Evolutionary conservation across 2,329 filamentous ascomycete species (phyloP), one percentile per base, ranked within the genome.

Genomic region (Catunica adiposa): DNA sequence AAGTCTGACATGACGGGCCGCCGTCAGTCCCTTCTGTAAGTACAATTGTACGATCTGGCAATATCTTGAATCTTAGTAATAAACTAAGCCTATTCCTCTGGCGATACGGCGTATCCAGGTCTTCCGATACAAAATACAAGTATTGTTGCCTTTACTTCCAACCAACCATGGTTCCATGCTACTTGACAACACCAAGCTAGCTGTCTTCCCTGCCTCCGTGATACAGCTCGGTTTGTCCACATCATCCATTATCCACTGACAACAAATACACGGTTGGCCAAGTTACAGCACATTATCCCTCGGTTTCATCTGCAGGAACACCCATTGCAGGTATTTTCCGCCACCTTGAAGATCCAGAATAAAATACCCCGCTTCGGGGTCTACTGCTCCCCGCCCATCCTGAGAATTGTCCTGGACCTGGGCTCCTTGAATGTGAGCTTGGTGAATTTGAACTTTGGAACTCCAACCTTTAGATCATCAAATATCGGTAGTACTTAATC

Each of bases 271-370:
- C 23, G 22, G 26, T 7, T n/a, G 17, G 8, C 17, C 1, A 9
- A 42, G 38, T 42, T 42, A 15, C n/a, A 42, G 38, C 44, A 23
- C 23, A 23, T 48, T 42, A 42, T 25, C 44, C 44, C 44, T 25
- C 44, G 5, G 22, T 23, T 48, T n/a, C 44, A 48, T 48, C 44
- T 48, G 44, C 44, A 48, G 44, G 44, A 48, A 48, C 44, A 48
- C 44, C 17, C 44, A 25, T 26, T 48, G 22, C 44, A 48, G 40
- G 9, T 17, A 22, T 25, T 48, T 26, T 25, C 22, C 11, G 44
- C 44, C 44, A 48, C 44, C 26, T 2, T 9, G 44, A 48, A 25
- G 9, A 17, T 20, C 20, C 44, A 23, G 23, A 23, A 20, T 11
- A 11, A 15, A 6, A 11, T 48, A 25, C 44, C 22, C 17, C 44